Percentiles rank a stretch among this genome's conserved stretches.
These are phyloP conservation scores for Paradendryphiella salina DNA, from an alignment of 2,329 filamentous ascomycete genomes.

Conservation along the genomic window DNA sequence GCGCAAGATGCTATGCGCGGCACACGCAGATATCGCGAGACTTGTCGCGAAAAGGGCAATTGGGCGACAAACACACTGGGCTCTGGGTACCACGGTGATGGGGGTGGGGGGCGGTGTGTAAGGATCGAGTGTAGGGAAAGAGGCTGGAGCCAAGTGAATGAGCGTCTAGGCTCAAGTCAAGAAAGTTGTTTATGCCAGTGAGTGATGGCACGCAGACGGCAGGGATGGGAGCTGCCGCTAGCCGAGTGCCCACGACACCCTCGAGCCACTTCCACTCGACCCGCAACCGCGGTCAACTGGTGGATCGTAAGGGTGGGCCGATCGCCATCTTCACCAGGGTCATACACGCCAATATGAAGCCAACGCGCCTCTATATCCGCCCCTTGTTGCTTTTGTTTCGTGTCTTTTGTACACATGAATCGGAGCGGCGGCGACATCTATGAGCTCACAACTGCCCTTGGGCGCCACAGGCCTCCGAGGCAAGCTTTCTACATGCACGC, in stretches of 20 bases:
- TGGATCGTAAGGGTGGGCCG: not conserved
- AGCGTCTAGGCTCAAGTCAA: constrained; percentile 4
- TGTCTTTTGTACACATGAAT: not conserved
- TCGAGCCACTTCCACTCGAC: constrained; percentile 1
- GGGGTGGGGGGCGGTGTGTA: not conserved
- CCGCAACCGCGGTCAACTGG: constrained; percentile 2
- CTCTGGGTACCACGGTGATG: constrained; percentile 1
- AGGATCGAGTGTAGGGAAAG: constrained; percentile 4
- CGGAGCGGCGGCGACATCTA: not conserved
- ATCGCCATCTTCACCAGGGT: not conserved
- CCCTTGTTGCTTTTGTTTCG: not conserved
- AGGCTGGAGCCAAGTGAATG: constrained; percentile 8
- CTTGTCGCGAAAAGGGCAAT: constrained; percentile 2
- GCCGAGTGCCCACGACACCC: constrained; percentile 12
- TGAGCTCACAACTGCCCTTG: constrained; percentile 7
- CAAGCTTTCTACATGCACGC: constrained; percentile 5
- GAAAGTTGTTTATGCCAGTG: constrained; percentile 23
- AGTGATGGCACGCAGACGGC: constrained; percentile 16
- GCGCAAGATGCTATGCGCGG: constrained; percentile 8
- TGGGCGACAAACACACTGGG: not conserved
- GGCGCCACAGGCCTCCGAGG: constrained; percentile 1
- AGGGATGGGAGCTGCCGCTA: constrained; percentile 22
- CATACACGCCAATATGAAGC: not conserved
- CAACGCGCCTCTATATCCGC: not conserved
- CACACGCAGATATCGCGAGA: constrained; percentile 4